Evolutionary conservation across 495 filamentous ascomycete species (phyloP).

Genomic region (Peziza echinospora): DNA sequence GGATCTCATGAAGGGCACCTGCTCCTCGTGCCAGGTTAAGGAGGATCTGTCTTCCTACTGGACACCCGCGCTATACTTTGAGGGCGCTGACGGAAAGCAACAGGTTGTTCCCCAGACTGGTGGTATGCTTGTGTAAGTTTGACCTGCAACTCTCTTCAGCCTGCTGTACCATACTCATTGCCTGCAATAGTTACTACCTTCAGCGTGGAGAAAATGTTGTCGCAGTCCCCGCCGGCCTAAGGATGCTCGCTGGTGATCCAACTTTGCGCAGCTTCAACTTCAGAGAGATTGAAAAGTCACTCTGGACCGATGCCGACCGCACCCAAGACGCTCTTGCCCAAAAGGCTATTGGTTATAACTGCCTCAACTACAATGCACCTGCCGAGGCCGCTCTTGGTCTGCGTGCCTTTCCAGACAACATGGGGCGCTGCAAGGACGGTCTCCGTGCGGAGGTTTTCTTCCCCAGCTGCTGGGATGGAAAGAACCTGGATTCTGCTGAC

Average conservation of each 20-base stretch:
- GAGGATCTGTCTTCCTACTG: conserved; percentile 52
- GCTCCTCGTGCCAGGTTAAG: conserved; percentile 41
- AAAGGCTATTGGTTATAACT: conserved; percentile 81
- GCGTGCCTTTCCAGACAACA: conserved; percentile 63
- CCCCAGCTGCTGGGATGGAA: conserved; percentile 78
- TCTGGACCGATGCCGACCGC: conserved; percentile 37
- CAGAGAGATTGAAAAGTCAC: conserved; percentile 33
- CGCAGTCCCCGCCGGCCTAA: conserved; percentile 60
- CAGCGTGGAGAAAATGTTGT: conserved; percentile 38
- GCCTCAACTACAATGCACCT: conserved; percentile 45
- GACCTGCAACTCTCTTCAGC: no score
- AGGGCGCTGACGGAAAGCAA: conserved; percentile 22
- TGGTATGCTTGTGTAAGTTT: conserved; percentile 42
- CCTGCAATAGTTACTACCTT: no score
- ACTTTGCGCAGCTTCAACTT: conserved; percentile 47
- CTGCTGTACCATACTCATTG: no score
- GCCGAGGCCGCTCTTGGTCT: conserved; percentile 55
- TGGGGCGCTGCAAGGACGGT: conserved; percentile 53
- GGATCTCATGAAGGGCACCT: conserved; percentile 31
- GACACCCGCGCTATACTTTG: conserved; percentile 43
- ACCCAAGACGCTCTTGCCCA: conserved; percentile 48
- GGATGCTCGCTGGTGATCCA: conserved; percentile 66
- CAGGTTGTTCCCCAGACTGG: conserved; percentile 31
- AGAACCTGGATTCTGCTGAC: conserved; percentile 35
- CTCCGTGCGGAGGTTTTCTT: conserved; percentile 71